Evolutionary conservation across 2,329 filamentous ascomycete species (phyloP).

Genomic region (Polytolypa hystricis): DNA sequence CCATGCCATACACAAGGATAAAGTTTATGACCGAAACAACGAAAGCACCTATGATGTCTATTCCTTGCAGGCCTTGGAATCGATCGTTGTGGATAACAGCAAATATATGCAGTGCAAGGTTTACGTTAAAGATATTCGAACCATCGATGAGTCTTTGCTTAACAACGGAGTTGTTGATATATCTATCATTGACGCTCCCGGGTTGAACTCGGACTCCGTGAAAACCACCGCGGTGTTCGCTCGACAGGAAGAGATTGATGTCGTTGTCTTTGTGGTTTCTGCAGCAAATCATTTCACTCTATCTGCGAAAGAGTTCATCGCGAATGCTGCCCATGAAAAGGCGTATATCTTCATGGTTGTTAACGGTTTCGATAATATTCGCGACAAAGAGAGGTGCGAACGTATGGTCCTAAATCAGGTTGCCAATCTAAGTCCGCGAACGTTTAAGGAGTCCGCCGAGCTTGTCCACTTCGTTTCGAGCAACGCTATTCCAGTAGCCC

Average conservation of each 20-base stretch:
- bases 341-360: constrained; percentile 99
- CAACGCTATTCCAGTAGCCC: constrained; percentile 73
- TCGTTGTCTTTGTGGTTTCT: constrained; percentile 96
- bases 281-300: constrained; percentile 96
- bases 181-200: constrained; percentile 90
- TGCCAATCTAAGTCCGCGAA: constrained; percentile 73
- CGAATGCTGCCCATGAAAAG: constrained; percentile 89
- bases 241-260: constrained; percentile 94
- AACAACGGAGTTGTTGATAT: constrained; percentile 99
- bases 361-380: constrained; percentile 90
- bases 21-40: constrained; percentile 73
- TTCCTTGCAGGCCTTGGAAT: constrained; percentile 64
- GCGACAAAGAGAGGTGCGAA: constrained; percentile 81
- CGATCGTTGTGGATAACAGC: constrained; percentile 79
- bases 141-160: constrained; percentile 83
- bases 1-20: constrained; percentile 79
- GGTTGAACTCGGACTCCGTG: constrained; percentile 87
- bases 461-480: constrained; percentile 97
- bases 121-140: constrained; percentile 80
- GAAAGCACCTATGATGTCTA: constrained; percentile 92
- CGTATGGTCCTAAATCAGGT: constrained; percentile 92
- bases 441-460: constrained; percentile 83
- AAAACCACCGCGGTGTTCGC: constrained; percentile 97
- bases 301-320: constrained; percentile 95
- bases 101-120: constrained; percentile 93